Evolutionary conservation across 73 alveolate genomes (phyloP).

Genomic region (Uronychia setigera): DNA sequence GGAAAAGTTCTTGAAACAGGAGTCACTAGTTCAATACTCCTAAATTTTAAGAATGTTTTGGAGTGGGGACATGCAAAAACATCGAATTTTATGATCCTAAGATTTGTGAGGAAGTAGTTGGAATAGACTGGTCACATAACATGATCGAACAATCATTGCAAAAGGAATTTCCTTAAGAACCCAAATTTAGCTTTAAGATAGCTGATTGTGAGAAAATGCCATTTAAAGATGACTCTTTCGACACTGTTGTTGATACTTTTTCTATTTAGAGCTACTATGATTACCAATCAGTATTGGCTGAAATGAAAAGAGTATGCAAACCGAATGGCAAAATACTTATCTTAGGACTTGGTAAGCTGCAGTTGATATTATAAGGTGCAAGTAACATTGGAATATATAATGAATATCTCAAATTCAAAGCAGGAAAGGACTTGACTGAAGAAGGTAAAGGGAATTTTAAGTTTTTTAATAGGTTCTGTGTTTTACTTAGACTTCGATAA

Average conservation of each 20-base stretch:
- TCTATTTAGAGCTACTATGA: slow-evolving; percentile 29
- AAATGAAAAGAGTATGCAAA: slow-evolving; percentile 59
- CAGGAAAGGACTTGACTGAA: slow-evolving; percentile 37
- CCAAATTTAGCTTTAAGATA: slow-evolving; percentile 31
- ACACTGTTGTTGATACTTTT: slow-evolving; percentile 54
- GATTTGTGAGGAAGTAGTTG: slow-evolving; percentile 13
- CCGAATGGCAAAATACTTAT: slow-evolving; percentile 50
- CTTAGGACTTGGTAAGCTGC: slow-evolving; percentile 23
- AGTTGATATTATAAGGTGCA: slow-evolving; percentile 11
- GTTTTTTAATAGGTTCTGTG: too few relatives aligned
- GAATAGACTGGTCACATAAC: slow-evolving; percentile 62
- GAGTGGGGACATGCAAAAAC: neutral
- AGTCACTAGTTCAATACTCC: too few relatives aligned
- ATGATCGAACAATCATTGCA: slow-evolving; percentile 61
- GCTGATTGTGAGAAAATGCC: slow-evolving; percentile 56
- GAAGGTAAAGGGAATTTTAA: too few relatives aligned
- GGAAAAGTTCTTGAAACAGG: too few relatives aligned
- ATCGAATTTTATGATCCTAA: neutral
- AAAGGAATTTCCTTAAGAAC: slow-evolving; percentile 24
- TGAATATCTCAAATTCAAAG: slow-evolving; percentile 51
- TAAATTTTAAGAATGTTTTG: too few relatives aligned
- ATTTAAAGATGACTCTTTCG: slow-evolving; percentile 46
- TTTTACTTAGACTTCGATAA: slow-evolving; percentile 32
- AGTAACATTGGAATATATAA: slow-evolving; percentile 35
- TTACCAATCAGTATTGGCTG: slow-evolving; percentile 24